phyloP scores from a whole-genome alignment of 148 eudicot genomes.

The Vaccinium macrocarpon region DNA sequence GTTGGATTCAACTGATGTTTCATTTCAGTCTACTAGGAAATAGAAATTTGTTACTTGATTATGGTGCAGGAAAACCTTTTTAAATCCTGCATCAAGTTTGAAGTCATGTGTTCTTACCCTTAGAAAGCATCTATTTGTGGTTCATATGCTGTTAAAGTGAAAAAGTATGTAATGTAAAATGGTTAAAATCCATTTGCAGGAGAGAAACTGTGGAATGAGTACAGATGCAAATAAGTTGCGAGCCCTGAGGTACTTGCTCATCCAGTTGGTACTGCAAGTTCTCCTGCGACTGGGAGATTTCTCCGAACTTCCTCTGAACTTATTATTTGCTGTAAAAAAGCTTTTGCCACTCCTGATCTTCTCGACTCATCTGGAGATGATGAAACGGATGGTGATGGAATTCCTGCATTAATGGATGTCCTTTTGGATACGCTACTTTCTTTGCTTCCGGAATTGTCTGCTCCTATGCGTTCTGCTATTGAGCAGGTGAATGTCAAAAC shows the following conservation, averaged over 20 bases:
- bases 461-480: slow-evolving; percentile 80
- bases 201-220: slow-evolving; percentile 65
- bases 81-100: not conserved
- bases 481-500: slow-evolving; percentile 62
- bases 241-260: slow-evolving; percentile 92
- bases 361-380: slow-evolving; percentile 69
- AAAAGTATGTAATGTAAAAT: not conserved
- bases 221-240: slow-evolving; percentile 65
- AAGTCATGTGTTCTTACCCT: not conserved
- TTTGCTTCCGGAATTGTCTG: slow-evolving; percentile 86
- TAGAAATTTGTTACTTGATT: not conserved
- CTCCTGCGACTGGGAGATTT: slow-evolving; percentile 81
- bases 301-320: slow-evolving; percentile 80
- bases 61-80: not conserved
- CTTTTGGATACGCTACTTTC: slow-evolving; percentile 90
- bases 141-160: not conserved
- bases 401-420: slow-evolving; percentile 80
- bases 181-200: slow-evolving; percentile 39
- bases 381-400: slow-evolving; percentile 59
- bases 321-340: slow-evolving; percentile 79
- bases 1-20: not conserved
- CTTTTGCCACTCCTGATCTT: slow-evolving; percentile 58
- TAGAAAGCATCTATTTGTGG: not conserved
- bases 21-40: not conserved
- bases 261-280: slow-evolving; percentile 80